Percentiles rank a stretch among this genome's conserved stretches.
Evolutionary conservation across 352 stramenopile genomes (phyloP).

Genomic region (Phytopythium vexans): DNA sequence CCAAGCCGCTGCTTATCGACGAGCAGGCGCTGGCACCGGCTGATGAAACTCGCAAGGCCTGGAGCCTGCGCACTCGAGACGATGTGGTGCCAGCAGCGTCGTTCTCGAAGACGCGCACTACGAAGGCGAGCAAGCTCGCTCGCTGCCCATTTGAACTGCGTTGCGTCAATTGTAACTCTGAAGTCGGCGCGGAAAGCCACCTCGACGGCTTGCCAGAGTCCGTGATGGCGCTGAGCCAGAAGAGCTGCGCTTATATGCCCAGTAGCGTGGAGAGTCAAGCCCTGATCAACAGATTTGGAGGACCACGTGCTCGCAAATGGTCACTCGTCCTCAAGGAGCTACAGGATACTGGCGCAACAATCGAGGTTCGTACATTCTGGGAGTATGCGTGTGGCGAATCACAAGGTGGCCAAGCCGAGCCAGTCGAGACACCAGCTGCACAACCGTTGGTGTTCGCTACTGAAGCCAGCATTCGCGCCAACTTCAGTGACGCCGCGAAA

Average conservation of each 20-base stretch:
- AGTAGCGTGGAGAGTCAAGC: constrained; percentile 8
- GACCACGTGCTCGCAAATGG: constrained; percentile 26
- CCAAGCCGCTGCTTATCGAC: constrained; percentile 31
- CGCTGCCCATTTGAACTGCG: constrained; percentile 52
- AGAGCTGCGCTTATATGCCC: constrained; percentile 34
- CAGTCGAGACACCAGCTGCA: background rate
- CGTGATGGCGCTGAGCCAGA: constrained; percentile 50
- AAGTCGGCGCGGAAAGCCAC: constrained; percentile 41
- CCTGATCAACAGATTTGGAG: constrained; percentile 2
- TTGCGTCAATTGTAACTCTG: constrained; percentile 41
- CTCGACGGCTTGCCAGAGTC: constrained; percentile 31
- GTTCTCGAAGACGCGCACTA: constrained; percentile 50
- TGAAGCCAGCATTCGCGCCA: constrained; percentile 19
- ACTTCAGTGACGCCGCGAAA: constrained; percentile 29
- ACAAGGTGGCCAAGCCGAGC: background rate
- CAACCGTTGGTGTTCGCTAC: constrained; percentile 24
- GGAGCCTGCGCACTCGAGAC: constrained; percentile 24
- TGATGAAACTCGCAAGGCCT: constrained; percentile 20
- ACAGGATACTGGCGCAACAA: constrained; percentile 19
- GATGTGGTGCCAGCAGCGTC: constrained; percentile 24
- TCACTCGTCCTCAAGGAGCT: constrained; percentile 27
- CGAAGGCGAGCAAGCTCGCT: constrained; percentile 28
- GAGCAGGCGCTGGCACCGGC: constrained; percentile 17
- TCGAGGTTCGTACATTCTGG: constrained; percentile 19
- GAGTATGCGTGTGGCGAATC: constrained; percentile 4